phyloP scores from a whole-genome alignment of 1,284 basidiomycete genomes.

The Prillingera fragicola region DNA sequence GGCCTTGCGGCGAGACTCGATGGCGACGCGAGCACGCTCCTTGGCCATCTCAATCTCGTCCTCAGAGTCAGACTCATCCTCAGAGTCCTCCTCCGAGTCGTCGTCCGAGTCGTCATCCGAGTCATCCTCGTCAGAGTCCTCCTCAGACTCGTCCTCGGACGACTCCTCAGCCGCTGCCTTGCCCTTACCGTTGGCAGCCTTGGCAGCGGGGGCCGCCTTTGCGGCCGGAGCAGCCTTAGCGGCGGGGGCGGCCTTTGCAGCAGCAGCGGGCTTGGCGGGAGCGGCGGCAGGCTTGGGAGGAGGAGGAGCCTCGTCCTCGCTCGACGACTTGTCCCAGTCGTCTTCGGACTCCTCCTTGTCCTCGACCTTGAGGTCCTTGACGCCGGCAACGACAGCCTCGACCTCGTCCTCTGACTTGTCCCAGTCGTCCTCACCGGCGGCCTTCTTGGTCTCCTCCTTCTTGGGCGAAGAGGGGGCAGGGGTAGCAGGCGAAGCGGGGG shows the following conservation, averaged over 20 bases:
- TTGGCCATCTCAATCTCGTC: constrained; percentile 73
- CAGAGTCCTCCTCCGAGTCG: constrained; percentile 46
- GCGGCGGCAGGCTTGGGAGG: constrained; percentile 11
- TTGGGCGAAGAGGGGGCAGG: constrained; percentile 35
- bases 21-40: constrained; percentile 73
- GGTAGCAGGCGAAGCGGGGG: constrained; percentile 43
- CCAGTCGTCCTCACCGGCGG: constrained; percentile 7
- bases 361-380: constrained; percentile 40
- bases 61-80: constrained; percentile 52
- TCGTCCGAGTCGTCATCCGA: constrained; percentile 46
- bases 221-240: constrained; percentile 12
- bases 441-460: constrained; percentile 25
- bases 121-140: constrained; percentile 50
- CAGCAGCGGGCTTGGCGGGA: constrained; percentile 13
- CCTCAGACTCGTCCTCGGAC: constrained; percentile 28
- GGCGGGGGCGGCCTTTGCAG: constrained; percentile 15
- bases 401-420: constrained; percentile 21
- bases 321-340: constrained; percentile 78
- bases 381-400: constrained; percentile 26
- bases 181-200: constrained; percentile 5
- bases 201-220: constrained; percentile 7
- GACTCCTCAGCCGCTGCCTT: constrained; percentile 28
- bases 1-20: constrained; percentile 74
- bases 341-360: constrained; percentile 35
- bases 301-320: constrained; percentile 44